Evolutionary conservation across 495 filamentous ascomycete species (phyloP).

Genomic region (Hyaloscypha finlandica): DNA sequence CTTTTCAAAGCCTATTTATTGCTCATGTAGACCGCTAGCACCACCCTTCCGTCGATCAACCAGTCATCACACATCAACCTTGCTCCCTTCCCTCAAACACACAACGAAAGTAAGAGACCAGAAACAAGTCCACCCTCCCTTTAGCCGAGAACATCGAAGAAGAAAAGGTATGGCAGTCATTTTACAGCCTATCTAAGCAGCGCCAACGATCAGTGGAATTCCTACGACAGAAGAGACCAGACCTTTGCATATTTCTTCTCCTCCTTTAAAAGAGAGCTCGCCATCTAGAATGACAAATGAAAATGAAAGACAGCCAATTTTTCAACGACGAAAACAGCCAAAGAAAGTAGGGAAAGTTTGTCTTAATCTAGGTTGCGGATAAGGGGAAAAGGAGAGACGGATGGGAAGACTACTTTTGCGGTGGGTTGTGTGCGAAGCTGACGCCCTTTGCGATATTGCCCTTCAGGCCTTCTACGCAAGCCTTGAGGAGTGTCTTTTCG

Average conservation of each 20-base stretch:
- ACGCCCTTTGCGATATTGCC: conserved; percentile 93
- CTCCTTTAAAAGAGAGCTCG: conserved; percentile 6
- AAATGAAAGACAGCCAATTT: conserved; percentile 17
- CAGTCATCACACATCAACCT: neutral
- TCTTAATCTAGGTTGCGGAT: conserved; percentile 6
- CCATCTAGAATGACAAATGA: conserved; percentile 12
- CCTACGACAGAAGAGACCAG: conserved; percentile 20
- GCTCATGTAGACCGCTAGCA: neutral
- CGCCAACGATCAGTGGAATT: conserved; percentile 35
- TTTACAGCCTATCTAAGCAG: conserved; percentile 35
- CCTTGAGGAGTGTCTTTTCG: conserved; percentile 85
- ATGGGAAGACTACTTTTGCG: conserved; percentile 62
- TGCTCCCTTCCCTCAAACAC: neutral
- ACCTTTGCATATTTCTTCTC: neutral
- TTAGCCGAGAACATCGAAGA: conserved; percentile 13
- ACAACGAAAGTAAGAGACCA: conserved; percentile 25
- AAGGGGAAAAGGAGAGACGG: conserved; percentile 11
- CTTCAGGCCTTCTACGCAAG: conserved; percentile 72
- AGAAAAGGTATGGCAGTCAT: conserved; percentile 2
- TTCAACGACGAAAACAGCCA: neutral
- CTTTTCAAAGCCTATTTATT: conserved; percentile 1
- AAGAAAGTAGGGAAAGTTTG: neutral
- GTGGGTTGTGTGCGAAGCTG: conserved; percentile 81
- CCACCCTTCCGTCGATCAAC: neutral
- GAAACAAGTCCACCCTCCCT: conserved; percentile 14